Base-by-base conservation (phyloP, 2,329 filamentous ascomycete species). In the Penicillium griseofulvum region DNA sequence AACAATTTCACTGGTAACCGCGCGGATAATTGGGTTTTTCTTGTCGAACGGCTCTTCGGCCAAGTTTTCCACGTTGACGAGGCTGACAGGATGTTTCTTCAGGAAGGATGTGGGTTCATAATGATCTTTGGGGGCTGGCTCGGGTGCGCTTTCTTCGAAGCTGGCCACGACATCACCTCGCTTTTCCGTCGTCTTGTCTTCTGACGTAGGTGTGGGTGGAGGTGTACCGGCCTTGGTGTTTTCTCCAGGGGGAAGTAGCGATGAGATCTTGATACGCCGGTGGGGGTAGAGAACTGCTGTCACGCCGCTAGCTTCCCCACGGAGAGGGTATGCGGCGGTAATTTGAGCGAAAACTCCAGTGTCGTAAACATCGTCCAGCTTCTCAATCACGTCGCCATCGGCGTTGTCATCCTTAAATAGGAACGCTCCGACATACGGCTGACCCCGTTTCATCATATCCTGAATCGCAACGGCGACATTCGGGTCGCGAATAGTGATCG, bases 301-400 rank as follows among this genome's bases (percentile, higher is more conserved):
- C 66, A 99, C 80, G 54, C 87, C 89, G 47, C 86, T 87, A 62
- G 92, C 88, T 65, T 96, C 91, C 14, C 91, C 91, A 58, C 74
- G 73, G 3, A 94, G 89, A 16, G 94, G 92, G 70, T 97, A 97
- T 3, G 91, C 90, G 70, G 93, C 97, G 1, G 94, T 99, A 61
- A 99, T 92, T 71, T 99, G 94, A 45, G 94, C 96, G 72, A 99
- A 99, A 1, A 97, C 94, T 58, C 94, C 94, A 16, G 95, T 90
- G 64, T 97, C 91, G 74, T 99, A 90, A 29, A 99, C 93, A 67
- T 99, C 94, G 58, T 92, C 88, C 28, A 88, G 80, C 62, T 87
- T 92, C 62, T 93, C 89, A 70, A 99, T 97, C 46, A 95, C 85
- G 73, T 99, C 95, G 69, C 91, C 90, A 71, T 97, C 94, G 59